Evolutionary conservation across 306 rosid genomes (phyloP).

Genomic region (Quercus aquifolioides): DNA sequence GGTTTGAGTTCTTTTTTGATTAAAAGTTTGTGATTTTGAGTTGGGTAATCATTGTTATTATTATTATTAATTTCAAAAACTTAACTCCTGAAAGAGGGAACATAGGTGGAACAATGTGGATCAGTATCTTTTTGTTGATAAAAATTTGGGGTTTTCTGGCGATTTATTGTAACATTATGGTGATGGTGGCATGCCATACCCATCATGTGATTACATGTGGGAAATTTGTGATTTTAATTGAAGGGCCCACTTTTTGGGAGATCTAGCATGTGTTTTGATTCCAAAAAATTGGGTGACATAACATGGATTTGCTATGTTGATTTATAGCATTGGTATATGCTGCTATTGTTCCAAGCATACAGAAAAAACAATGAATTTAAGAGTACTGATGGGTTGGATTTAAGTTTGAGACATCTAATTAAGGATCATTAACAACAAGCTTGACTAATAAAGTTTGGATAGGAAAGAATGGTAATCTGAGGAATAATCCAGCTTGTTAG

Average conservation of each 20-base stretch:
- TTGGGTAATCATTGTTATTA: slow-evolving; percentile 27
- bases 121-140: not conserved
- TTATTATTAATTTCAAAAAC: not conserved
- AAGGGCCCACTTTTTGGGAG: slow-evolving; percentile 19
- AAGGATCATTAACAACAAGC: not conserved
- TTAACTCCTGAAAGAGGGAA: slow-evolving; percentile 28
- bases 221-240: slow-evolving; percentile 14
- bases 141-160: not conserved
- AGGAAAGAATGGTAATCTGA: not conserved
- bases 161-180: slow-evolving; percentile 13
- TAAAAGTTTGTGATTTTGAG: slow-evolving; percentile 19
- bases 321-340: slow-evolving; percentile 24
- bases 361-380: not conserved
- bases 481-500: not conserved
- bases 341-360: slow-evolving; percentile 21
- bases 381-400: not conserved
- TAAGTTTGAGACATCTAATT: not conserved
- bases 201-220: slow-evolving; percentile 59
- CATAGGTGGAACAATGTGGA: slow-evolving; percentile 1
- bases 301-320: slow-evolving; percentile 44
- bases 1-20: slow-evolving; percentile 7
- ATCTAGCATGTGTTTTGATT: slow-evolving; percentile 47
- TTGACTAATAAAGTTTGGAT: not conserved
- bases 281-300: slow-evolving; percentile 30
- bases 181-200: slow-evolving; percentile 41